Evolutionary conservation across 495 filamentous ascomycete genomes (phyloP), one percentile per base, ranked within the genome.

Genomic region (Penicillium goetzii): DNA sequence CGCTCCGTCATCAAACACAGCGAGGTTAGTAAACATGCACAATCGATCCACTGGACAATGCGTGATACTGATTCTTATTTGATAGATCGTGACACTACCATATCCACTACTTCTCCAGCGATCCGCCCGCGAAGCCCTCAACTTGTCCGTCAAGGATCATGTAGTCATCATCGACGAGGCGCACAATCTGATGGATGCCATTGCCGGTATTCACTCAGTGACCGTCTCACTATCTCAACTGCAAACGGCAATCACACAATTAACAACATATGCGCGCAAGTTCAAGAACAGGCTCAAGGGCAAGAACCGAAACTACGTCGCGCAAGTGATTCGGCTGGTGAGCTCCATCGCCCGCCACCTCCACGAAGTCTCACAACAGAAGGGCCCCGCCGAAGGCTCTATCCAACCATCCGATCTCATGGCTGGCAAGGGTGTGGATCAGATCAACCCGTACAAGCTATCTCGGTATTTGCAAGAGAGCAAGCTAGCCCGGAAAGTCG

Each of bases 181-280:
- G 1, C 95, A 99, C 71, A 99, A 99, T 72, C 84, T 99, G 33
- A 97, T 97, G 88, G 93, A 97, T 74, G 91, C 94, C 2, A 93
- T 99, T 49, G 84, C 91, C 1, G 89, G 86, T 25, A 94, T 97
- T 56, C 86, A 98, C 70, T 96, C 95, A 1, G 85, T 91, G 5
- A 85, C 88, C 41, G 83, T 98, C 28, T 86, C 87, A 11, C 80
- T 94, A 6, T 73, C 71, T 25, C 93, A 97, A 64, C 75, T 98
- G 19, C 83, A 88, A 59, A 83, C 80, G 28, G 89, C 90, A 15
- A 83, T 90, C 62, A 81, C 84, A 28, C 90, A 96, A 72, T 81
- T 99, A 28, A 86, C 86, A 0, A 82, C 87, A 9, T 99, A 99
- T 69, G 85, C 96, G 3, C 88, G 90, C 68, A 92, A 90, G 60